These are phyloP conservation scores for Stemphylium vesicarium DNA, from an alignment of 2,329 filamentous ascomycete genomes.

Conservation along the genomic window DNA sequence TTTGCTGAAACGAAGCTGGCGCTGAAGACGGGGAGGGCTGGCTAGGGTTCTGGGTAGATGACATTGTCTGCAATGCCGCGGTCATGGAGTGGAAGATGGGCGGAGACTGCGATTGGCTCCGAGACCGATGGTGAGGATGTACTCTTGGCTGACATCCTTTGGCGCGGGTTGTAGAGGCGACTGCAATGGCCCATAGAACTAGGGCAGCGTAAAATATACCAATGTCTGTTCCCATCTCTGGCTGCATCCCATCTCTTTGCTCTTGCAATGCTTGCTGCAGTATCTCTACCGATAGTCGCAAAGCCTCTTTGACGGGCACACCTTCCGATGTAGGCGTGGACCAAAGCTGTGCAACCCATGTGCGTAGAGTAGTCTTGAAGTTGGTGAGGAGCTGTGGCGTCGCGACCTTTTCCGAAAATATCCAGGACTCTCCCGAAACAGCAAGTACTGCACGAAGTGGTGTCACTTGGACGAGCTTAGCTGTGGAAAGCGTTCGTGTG, in stretches of 20 bases:
- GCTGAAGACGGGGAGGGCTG: background rate
- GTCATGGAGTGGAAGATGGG: slow-evolving; percentile 10
- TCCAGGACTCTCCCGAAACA: slow-evolving; percentile 54
- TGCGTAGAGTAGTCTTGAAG: slow-evolving; percentile 40
- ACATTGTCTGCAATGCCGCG: background rate
- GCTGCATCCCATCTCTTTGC: slow-evolving; percentile 20
- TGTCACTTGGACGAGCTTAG: slow-evolving; percentile 47
- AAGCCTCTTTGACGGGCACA: slow-evolving; percentile 30
- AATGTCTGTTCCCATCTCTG: slow-evolving; percentile 42
- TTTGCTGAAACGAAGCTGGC: background rate
- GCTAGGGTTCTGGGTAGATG: background rate
- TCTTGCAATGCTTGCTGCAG: slow-evolving; percentile 32
- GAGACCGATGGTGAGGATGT: slow-evolving; percentile 9
- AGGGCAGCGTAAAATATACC: slow-evolving; percentile 45
- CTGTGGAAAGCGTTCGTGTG: slow-evolving; percentile 41
- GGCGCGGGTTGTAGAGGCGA: slow-evolving; percentile 31
- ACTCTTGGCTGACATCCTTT: slow-evolving; percentile 11
- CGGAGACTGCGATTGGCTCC: slow-evolving; percentile 21
- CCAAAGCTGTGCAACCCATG: slow-evolving; percentile 48
- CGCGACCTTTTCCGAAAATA: slow-evolving; percentile 52
- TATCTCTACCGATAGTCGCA: slow-evolving; percentile 36
- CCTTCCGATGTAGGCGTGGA: slow-evolving; percentile 12
- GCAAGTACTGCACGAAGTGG: slow-evolving; percentile 53
- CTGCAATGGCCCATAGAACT: slow-evolving; percentile 45
- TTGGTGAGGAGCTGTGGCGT: slow-evolving; percentile 40